phyloP scores from a whole-genome alignment of 2,329 filamentous ascomycete genomes.

The Monosporascus sp. region DNA sequence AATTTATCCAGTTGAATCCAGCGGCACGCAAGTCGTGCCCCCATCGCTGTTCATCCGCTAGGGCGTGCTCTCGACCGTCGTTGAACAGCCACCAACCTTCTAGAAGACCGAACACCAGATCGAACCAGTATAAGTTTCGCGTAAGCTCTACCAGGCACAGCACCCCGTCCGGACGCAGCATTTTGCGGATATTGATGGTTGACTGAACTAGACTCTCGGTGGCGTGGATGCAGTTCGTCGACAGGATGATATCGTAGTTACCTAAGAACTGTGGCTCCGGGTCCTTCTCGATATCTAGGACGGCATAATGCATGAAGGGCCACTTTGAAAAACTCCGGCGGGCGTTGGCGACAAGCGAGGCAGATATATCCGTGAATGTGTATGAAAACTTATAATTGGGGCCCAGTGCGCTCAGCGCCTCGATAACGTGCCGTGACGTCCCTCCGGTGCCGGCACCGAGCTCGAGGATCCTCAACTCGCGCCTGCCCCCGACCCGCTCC shows the following conservation, averaged over 20 bases:
- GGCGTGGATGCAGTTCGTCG: constrained; percentile 34
- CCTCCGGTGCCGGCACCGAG: constrained; percentile 39
- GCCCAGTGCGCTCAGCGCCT: constrained; percentile 14
- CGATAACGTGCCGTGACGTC: constrained; percentile 30
- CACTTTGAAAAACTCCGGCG: constrained; percentile 16
- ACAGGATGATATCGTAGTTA: constrained; percentile 29
- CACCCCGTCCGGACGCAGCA: constrained; percentile 25
- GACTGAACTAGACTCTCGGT: constrained; percentile 23
- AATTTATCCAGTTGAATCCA: constrained; percentile 21
- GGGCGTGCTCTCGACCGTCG: constrained; percentile 22
- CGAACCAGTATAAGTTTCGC: constrained; percentile 22
- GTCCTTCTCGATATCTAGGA: constrained; percentile 28
- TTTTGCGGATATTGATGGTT: constrained; percentile 17
- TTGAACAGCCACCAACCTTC: constrained; percentile 32
- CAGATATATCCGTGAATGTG: constrained; percentile 38
- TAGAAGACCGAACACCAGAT: constrained; percentile 27
- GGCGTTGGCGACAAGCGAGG: constrained; percentile 25
- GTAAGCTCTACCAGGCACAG: constrained; percentile 29
- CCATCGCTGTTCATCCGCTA: constrained; percentile 22
- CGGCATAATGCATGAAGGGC: constrained; percentile 24
- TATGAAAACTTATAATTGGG: constrained; percentile 31
- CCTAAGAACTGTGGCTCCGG: too few species aligned
- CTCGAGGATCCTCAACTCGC: constrained; percentile 34
- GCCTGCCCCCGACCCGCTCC: not conserved
- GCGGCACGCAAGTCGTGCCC: constrained; percentile 8